Conservation (phyloP, 1,139 yeast genomes). For the Candida tropicalis region DNA sequence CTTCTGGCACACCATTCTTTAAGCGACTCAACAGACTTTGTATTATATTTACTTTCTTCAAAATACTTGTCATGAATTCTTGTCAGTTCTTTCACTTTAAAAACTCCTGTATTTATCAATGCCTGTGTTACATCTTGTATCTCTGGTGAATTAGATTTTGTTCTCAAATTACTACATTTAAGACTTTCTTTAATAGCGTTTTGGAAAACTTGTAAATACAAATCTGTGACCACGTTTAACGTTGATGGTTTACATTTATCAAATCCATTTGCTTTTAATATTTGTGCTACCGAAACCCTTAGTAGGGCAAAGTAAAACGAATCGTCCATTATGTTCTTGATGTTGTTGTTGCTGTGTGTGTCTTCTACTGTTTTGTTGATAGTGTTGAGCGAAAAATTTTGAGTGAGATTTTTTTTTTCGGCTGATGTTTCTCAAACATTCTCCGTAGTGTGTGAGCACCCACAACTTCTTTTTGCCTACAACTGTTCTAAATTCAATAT, state of each 20-base stretch:
- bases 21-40: slow-evolving; percentile 43
- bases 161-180: slow-evolving; percentile 21
- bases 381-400: not conserved
- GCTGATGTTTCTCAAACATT: no score
- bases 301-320: slow-evolving; percentile 60
- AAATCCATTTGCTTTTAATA: slow-evolving; percentile 70
- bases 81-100: slow-evolving; percentile 40
- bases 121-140: slow-evolving; percentile 66
- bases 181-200: slow-evolving; percentile 47
- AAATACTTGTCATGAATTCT: slow-evolving; percentile 21
- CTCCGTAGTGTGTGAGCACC: no score
- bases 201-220: slow-evolving; percentile 57
- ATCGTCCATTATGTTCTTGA: slow-evolving; percentile 27
- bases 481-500: no score
- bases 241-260: slow-evolving; percentile 68
- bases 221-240: slow-evolving; percentile 63
- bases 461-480: no score
- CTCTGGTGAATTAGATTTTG: slow-evolving; percentile 29
- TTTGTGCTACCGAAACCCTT: slow-evolving; percentile 66
- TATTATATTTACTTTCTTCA: slow-evolving; percentile 28
- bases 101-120: slow-evolving; percentile 53
- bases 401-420: not conserved
- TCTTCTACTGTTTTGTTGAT: not conserved
- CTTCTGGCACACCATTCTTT: slow-evolving; percentile 35
- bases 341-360: not conserved